A percentile compares a stretch with the other conserved stretches of the same genome.
These are phyloP conservation scores for Penicillium verhagenii DNA, from an alignment of 495 filamentous ascomycete genomes.

Conservation along the genomic window DNA sequence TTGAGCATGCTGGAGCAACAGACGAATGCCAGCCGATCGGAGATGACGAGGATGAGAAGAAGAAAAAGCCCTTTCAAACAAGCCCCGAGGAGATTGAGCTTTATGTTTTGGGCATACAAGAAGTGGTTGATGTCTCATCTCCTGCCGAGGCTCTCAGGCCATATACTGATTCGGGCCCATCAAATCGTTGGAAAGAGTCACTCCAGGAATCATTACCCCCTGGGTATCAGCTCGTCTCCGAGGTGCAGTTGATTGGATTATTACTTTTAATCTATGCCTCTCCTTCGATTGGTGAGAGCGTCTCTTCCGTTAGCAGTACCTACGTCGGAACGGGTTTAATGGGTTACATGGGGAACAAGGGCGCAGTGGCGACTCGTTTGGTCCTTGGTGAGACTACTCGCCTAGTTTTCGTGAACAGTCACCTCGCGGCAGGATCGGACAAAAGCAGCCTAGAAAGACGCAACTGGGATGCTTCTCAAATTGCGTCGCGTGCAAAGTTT, in stretches of 20 bases:
- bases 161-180: constrained; percentile 67
- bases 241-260: constrained; percentile 83
- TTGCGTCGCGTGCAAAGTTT: constrained; percentile 70
- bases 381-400: constrained; percentile 88
- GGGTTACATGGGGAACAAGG: constrained; percentile 96
- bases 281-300: constrained; percentile 63
- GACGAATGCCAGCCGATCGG: constrained; percentile 1
- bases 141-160: constrained; percentile 62
- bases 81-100: constrained; percentile 68
- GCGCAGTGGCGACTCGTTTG: constrained; percentile 77
- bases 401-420: constrained; percentile 84
- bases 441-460: constrained; percentile 73
- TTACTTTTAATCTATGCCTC: constrained; percentile 84
- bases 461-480: constrained; percentile 87
- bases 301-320: constrained; percentile 74
- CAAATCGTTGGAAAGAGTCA: constrained; percentile 76
- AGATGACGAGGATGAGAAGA: constrained; percentile 5
- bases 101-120: constrained; percentile 88
- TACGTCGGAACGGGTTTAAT: constrained; percentile 83
- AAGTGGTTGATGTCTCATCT: constrained; percentile 83
- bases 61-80: constrained; percentile 12
- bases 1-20: constrained; percentile 15
- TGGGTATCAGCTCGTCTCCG: constrained; percentile 73
- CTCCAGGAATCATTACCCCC: constrained; percentile 67
- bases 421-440: constrained; percentile 84